Evolutionary conservation across 2,329 filamentous ascomycete species (phyloP).

Genomic region (Aotearoamyces nothofagi): DNA sequence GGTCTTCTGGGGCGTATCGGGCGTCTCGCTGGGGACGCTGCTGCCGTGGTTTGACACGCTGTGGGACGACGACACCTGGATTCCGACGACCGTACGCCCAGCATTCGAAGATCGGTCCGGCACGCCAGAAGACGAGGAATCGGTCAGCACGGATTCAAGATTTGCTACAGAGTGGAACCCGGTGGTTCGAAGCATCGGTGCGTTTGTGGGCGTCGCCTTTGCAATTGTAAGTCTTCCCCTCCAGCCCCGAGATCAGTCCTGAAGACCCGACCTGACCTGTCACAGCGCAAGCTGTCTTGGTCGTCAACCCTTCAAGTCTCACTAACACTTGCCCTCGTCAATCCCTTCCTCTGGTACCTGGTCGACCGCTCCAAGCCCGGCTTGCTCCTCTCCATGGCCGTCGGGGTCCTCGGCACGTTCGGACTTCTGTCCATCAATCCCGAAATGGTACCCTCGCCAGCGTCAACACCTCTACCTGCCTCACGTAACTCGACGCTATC

Average conservation of each 20-base stretch:
- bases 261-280: background rate
- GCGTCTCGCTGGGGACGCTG: conserved; percentile 61
- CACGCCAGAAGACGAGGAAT: conserved; percentile 11
- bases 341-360: conserved; percentile 90
- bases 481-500: conserved; percentile 6
- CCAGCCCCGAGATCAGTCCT: background rate
- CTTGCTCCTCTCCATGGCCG: conserved; percentile 60
- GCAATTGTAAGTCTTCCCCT: conserved; percentile 55
- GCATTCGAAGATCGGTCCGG: conserved; percentile 5
- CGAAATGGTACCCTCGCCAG: conserved; percentile 58
- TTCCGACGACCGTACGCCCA: conserved; percentile 5
- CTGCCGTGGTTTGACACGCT: conserved; percentile 73
- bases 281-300: conserved; percentile 78
- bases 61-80: conserved; percentile 37
- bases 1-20: conserved; percentile 66
- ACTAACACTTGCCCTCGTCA: conserved; percentile 74
- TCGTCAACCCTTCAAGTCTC: conserved; percentile 89
- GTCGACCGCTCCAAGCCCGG: conserved; percentile 82
- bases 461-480: conserved; percentile 14
- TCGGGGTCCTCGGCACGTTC: conserved; percentile 61
- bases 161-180: conserved; percentile 59
- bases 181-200: conserved; percentile 51
- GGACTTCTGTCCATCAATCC: conserved; percentile 63
- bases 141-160: conserved; percentile 18
- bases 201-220: conserved; percentile 60